Evolutionary conservation across 2,329 filamentous ascomycete genomes (phyloP).

Genomic region (Pseudogymnoascus pannorum): DNA sequence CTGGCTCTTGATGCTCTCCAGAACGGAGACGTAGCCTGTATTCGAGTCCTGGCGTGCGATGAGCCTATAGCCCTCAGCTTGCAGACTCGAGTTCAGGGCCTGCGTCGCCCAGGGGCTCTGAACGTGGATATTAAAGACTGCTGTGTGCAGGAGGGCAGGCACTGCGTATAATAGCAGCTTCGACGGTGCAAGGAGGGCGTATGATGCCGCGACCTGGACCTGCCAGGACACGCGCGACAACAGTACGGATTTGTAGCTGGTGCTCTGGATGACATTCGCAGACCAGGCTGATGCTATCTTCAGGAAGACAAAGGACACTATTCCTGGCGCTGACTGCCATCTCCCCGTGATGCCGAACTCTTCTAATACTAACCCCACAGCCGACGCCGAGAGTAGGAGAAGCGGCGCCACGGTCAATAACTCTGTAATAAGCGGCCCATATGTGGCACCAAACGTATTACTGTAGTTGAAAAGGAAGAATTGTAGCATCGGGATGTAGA

Average conservation of each 20-base stretch:
- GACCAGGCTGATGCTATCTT: constrained; percentile 34
- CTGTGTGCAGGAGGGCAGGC: constrained; percentile 66
- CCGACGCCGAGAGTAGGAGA: constrained; percentile 54
- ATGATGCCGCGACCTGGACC: constrained; percentile 56
- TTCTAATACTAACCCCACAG: constrained; percentile 59
- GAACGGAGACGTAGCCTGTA: constrained; percentile 86
- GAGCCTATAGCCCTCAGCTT: constrained; percentile 61
- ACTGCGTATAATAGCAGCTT: constrained; percentile 58
- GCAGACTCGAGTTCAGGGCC: constrained; percentile 59
- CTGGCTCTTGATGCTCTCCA: constrained; percentile 63
- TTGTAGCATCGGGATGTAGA: constrained; percentile 68
- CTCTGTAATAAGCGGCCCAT: constrained; percentile 72
- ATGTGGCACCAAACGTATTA: constrained; percentile 54
- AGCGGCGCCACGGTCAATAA: constrained; percentile 64
- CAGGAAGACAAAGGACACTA: constrained; percentile 60
- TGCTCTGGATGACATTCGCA: constrained; percentile 35
- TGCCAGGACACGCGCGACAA: constrained; percentile 69
- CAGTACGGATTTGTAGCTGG: constrained; percentile 55
- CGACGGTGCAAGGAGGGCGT: constrained; percentile 61
- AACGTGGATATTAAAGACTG: constrained; percentile 67
- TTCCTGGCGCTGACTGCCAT: constrained; percentile 42
- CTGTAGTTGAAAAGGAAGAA: constrained; percentile 64
- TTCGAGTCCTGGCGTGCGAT: constrained; percentile 77
- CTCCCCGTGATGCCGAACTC: constrained; percentile 44
- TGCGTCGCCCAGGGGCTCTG: constrained; percentile 52